Evolutionary conservation across 148 eudicot genomes (phyloP), one percentile per base, ranked within the genome.

Genomic region (Rheum nobile): DNA sequence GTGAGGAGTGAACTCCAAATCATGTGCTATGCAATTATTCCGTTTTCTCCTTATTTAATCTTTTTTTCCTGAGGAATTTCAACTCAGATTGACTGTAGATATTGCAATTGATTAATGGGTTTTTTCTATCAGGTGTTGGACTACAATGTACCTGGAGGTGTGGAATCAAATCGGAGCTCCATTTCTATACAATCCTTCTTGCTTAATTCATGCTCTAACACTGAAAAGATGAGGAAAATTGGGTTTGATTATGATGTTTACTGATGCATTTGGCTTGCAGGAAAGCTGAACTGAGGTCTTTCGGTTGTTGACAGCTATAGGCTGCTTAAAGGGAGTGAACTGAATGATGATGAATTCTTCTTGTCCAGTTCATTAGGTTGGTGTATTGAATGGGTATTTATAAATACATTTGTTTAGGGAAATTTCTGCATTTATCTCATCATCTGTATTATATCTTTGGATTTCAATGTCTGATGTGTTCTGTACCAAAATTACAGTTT

Each of bases 251-350:
- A 4, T 44, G 74, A 71, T 22, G 34, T 13, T 71, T 8, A 0
- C 34, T 71, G 41, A 73, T 48, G 46, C 17, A 47, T 76, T 68
- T 55, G 59, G 9, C 6, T 71, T 71, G 55, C 78, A 86, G 89
- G 89, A 29, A 86, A 86, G 77, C 76, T 84, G 59, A 86, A 84
- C 35, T 59, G 89, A 39, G 89, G 89, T 29, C 67, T 86, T 77
- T 80, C 89, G 0, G 86, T 84, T 32, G 68, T 84, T 79, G 86
- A 86, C 65, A 86, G 79, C 57, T 86, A 79, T 54, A 71, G 38
- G 37, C 77, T 86, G 70, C 71, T 86, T 50, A 86, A 80, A 82
- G 79, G 80, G 43, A 80, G 80, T 5, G 74, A 80, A 17, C 65
- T 86, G 41, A 46, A 76, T 19, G 77, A 82, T 48, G 82, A 80